phyloP scores from a whole-genome alignment of 2,329 filamentous ascomycete species.

The Aphanocladium album region DNA sequence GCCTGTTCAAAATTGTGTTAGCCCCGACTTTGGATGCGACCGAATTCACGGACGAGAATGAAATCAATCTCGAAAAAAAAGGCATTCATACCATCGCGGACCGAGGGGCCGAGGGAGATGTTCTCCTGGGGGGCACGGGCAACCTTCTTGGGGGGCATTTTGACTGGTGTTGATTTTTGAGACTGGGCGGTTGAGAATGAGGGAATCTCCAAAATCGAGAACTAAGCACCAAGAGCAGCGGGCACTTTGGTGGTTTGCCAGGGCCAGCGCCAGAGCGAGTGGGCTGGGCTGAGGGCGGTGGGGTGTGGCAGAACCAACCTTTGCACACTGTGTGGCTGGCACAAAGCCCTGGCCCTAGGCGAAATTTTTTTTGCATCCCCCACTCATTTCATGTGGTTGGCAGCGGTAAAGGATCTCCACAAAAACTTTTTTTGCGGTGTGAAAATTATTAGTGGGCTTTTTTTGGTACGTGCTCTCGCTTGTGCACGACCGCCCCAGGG shows the following conservation, averaged over 20 bases:
- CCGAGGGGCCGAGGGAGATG: slow-evolving; percentile 95
- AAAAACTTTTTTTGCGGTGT: slow-evolving; percentile 1
- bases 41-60: not conserved
- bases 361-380: not conserved
- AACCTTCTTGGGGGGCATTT: slow-evolving; percentile 92
- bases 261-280: slow-evolving; percentile 12
- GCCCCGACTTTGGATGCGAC: not conserved
- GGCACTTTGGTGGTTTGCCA: slow-evolving; percentile 19
- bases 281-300: slow-evolving; percentile 27
- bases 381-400: not conserved
- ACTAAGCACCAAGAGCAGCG: slow-evolving; percentile 20
- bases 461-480: not conserved
- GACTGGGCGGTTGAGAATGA: slow-evolving; percentile 17
- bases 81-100: slow-evolving; percentile 76
- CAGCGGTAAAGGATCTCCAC: not conserved
- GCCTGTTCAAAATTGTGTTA: slow-evolving; percentile 46
- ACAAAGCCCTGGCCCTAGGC: slow-evolving; percentile 29
- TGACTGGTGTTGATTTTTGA: slow-evolving; percentile 17
- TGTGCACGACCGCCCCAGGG: not conserved
- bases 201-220: slow-evolving; percentile 18
- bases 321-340: not conserved
- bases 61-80: slow-evolving; percentile 10
- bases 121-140: slow-evolving; percentile 86
- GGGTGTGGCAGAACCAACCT: slow-evolving; percentile 30
- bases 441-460: slow-evolving; percentile 16